Evolutionary conservation across 2,329 filamentous ascomycete genomes (phyloP).

Genomic region (Scytalidium lignicola): DNA sequence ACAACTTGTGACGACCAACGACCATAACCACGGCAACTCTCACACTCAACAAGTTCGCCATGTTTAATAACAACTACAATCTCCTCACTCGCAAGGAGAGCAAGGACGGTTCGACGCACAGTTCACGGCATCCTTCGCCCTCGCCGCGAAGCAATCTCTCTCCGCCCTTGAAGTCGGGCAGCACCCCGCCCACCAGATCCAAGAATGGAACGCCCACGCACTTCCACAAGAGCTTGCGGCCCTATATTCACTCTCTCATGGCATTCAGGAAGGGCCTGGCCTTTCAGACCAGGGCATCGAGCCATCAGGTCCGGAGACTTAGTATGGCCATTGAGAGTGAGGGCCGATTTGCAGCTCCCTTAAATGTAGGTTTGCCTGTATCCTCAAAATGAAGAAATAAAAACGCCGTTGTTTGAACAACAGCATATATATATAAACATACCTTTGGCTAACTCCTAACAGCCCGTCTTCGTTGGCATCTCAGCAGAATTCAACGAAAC

Average conservation of each 20-base stretch:
- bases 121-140: not conserved
- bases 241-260: constrained; percentile 17
- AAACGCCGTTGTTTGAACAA: no score
- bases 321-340: constrained; percentile 14
- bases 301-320: constrained; percentile 10
- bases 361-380: constrained; percentile 14
- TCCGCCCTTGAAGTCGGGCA: not conserved
- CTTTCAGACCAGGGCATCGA: constrained; percentile 12
- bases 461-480: constrained; percentile 59
- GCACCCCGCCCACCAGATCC: not conserved
- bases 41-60: not conserved
- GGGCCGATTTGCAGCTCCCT: constrained; percentile 15
- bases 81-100: not conserved
- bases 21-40: not conserved
- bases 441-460: no score
- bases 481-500: constrained; percentile 47
- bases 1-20: no score
- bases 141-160: not conserved
- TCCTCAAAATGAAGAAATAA: no score
- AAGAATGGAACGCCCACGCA: constrained; percentile 24
- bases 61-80: not conserved
- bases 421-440: not conserved
- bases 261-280: constrained; percentile 15
- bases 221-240: constrained; percentile 13
- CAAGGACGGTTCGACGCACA: no score